A percentile compares a stretch with the other conserved stretches of the same genome.
phyloP scores from a whole-genome alignment of 2,329 filamentous ascomycete species.

The Penicillium sp. region DNA sequence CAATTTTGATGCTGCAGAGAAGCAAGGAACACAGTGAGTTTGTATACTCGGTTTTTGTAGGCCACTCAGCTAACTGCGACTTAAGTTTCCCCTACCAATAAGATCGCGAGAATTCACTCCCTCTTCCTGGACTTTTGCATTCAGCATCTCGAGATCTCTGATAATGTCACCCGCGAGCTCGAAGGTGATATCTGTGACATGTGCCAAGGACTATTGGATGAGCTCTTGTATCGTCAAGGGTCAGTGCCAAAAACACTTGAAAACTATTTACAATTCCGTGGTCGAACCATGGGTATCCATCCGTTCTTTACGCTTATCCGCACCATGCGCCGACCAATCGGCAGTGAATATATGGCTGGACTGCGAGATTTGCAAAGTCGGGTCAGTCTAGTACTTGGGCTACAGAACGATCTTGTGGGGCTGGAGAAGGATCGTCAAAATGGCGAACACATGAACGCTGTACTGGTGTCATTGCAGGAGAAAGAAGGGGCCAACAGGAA shows the following conservation, averaged over 20 bases:
- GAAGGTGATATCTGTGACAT: slow-evolving; percentile 2
- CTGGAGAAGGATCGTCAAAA: slow-evolving; percentile 7
- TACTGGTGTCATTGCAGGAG: slow-evolving; percentile 2
- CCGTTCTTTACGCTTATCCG: slow-evolving; percentile 7
- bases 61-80: background rate
- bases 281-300: slow-evolving; percentile 2
- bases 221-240: background rate
- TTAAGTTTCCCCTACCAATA: background rate
- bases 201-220: background rate
- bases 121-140: background rate
- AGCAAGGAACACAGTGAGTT: background rate
- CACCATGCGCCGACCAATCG: background rate
- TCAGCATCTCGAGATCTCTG: background rate
- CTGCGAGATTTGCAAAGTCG: background rate
- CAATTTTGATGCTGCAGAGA: background rate
- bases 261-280: slow-evolving; percentile 1
- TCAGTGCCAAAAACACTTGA: background rate
- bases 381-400: background rate
- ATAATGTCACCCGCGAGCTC: background rate
- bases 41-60: background rate
- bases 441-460: slow-evolving; percentile 7
- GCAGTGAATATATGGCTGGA: background rate
- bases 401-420: slow-evolving; percentile 7
- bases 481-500: background rate
- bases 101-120: background rate